Evolutionary conservation across 495 filamentous ascomycete species (phyloP), one percentile per base, ranked within the genome.

Genomic region (Neurospora sp.): DNA sequence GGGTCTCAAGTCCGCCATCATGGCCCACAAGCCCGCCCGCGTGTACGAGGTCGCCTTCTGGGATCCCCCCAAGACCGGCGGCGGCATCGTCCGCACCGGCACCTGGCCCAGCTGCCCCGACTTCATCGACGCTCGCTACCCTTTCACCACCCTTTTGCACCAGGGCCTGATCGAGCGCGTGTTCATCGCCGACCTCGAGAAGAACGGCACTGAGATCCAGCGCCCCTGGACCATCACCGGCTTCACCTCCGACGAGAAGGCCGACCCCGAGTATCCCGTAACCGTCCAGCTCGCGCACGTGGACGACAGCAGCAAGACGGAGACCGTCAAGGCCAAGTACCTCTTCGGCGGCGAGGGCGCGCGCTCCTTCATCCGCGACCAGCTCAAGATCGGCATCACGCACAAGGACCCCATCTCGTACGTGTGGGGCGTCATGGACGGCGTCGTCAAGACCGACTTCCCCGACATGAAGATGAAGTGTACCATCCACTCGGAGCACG

Each of bases 401-500:
- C 85, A 88, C 79, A 88, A 86, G 75, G 87, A 89, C 77, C 89
- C 89, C 3, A 90, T 91, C 75, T 85, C 90, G 10, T 83, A 90
- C 77, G 87, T 93, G 42, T 94, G 92, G 92, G 92, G 91, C 49
- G 92, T 94, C 35, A 86, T 94, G 80, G 92, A 94, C 77, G 91
- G 91, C 10, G 90, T 93, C 5, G 88, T 93, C 16, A 86, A 91
- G 72, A 94, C 92, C 0, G 86, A 92, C 76, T 94, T 94, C 77
- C 92, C 92, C 11, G 92, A 94, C 78, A 88, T 94, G 77, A 89
- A 88, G 93, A 95, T 94, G 86, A 97, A 97, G 88, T 96, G 93
- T 82, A 96, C 91, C 1, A 89, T 94, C 72, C 88, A 91, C 73
- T 90, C 90, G 20, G 84, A 87, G 77, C 80, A 87, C 49, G 92